A percentile compares a stretch with the other conserved stretches of the same genome.
phyloP scores from a whole-genome alignment of 2,329 filamentous ascomycete genomes.

The Coniochaeta hoffmannii region DNA sequence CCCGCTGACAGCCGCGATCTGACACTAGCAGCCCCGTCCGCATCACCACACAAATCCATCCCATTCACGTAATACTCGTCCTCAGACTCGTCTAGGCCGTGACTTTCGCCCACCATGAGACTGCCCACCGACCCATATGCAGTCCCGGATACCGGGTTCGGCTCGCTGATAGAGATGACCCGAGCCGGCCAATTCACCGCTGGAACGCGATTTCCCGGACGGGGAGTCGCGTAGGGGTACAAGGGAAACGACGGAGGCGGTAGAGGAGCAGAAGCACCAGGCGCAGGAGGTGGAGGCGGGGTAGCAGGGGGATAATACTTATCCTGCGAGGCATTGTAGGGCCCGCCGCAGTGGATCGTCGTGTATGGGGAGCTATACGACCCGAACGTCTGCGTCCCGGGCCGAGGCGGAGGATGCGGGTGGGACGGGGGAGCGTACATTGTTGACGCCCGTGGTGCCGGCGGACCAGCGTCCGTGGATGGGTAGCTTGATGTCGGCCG shows the following conservation, averaged over 20 bases:
- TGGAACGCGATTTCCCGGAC: neutral
- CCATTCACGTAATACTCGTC: neutral
- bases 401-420: neutral
- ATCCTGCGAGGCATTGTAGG: neutral
- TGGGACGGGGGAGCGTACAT: neutral
- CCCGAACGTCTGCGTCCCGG: neutral
- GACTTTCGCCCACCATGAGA: neutral
- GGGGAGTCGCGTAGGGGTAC: neutral
- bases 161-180: neutral
- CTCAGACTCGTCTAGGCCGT: neutral
- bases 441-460: neutral
- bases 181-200: neutral
- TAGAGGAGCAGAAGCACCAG: neutral
- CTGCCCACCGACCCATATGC: neutral
- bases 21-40: neutral
- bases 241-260: neutral
- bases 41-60: neutral
- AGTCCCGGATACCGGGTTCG: neutral
- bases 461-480: too few species aligned
- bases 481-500: too few species aligned
- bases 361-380: neutral
- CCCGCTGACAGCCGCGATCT: neutral
- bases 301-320: neutral
- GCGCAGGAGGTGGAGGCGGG: neutral
- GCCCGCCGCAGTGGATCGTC: neutral